These are phyloP conservation scores for Coemansia sp. DNA, from an alignment of 192 early-diverging fungal species.

Conservation along the genomic window DNA sequence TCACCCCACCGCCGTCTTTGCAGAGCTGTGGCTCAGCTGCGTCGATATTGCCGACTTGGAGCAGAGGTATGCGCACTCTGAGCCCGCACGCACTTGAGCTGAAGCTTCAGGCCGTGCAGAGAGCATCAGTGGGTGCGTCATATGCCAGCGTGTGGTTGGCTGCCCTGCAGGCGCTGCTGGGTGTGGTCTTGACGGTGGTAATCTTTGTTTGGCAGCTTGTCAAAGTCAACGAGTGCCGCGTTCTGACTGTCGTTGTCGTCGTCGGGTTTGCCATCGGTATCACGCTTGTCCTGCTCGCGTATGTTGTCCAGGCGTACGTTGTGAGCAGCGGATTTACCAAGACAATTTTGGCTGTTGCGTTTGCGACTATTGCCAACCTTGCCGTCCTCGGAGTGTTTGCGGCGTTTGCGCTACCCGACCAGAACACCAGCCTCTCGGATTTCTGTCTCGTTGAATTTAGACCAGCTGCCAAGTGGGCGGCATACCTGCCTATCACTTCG, in stretches of 20 bases:
- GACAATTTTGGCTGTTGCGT: constrained; percentile 4
- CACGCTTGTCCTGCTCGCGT: constrained; percentile 7
- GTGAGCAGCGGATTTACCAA: constrained; percentile 28
- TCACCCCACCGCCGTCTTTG: background rate
- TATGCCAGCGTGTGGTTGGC: constrained; percentile 16
- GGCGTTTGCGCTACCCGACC: background rate
- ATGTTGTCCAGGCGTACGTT: constrained; percentile 29
- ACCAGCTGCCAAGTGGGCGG: background rate
- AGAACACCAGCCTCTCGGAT: background rate
- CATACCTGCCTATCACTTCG: background rate
- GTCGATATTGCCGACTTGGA: background rate
- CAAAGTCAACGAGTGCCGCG: background rate
- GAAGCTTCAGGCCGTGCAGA: background rate
- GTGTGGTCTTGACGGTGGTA: background rate
- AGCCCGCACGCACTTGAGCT: background rate
- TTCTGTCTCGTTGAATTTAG: background rate
- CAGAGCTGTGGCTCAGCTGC: background rate
- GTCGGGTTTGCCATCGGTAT: background rate
- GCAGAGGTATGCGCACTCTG: background rate
- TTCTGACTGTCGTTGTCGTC: background rate
- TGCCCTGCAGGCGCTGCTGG: constrained; percentile 5
- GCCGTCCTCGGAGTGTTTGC: background rate
- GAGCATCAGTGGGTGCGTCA: background rate
- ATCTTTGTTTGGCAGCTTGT: constrained; percentile 1
- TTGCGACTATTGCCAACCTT: background rate